Evolutionary conservation across 106 monocot species (phyloP).

Genomic region (Cymbidium sinense): DNA sequence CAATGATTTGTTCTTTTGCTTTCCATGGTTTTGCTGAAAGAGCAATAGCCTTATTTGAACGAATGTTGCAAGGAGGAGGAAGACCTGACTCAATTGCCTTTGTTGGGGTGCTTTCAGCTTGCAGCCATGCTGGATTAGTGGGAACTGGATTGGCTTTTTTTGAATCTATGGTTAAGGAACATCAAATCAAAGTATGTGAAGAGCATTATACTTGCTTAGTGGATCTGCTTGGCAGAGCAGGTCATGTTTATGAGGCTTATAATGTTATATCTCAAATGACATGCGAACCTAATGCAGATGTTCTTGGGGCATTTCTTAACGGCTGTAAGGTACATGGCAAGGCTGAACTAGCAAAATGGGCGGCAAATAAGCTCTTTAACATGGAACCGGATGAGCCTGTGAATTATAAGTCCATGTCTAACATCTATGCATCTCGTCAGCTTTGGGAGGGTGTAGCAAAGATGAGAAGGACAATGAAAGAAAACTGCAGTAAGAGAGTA

Average conservation of each 20-base stretch:
- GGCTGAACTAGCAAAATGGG: conserved; percentile 37
- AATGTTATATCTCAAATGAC: conserved; percentile 29
- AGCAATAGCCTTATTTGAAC: conserved; percentile 34
- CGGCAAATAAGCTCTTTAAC: conserved; percentile 29
- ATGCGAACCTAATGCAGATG: conserved; percentile 20
- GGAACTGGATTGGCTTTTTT: conserved; percentile 45
- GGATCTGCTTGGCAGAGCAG: conserved; percentile 56
- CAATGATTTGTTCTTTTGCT: conserved; percentile 55
- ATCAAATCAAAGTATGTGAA: conserved; percentile 31
- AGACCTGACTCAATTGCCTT: conserved; percentile 36
- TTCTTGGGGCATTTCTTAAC: conserved; percentile 52
- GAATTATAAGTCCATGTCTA: conserved; percentile 42
- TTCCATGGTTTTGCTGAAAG: conserved; percentile 40
- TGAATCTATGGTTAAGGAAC: conserved; percentile 33
- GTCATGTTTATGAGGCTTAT: conserved; percentile 37
- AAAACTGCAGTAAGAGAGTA: conserved; percentile 13
- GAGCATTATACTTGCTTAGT: conserved; percentile 61
- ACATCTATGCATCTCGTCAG: conserved; percentile 22
- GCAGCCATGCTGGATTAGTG: conserved; percentile 57
- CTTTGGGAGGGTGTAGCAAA: conserved; percentile 31
- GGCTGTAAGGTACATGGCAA: conserved; percentile 49
- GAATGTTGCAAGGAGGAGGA: conserved; percentile 41
- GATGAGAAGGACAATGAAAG: conserved; percentile 35
- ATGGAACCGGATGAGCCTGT: conserved; percentile 28
- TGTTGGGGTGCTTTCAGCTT: conserved; percentile 52